Base-by-base conservation (phyloP, 208 protist genomes). In the Phytomonas francai region DNA sequence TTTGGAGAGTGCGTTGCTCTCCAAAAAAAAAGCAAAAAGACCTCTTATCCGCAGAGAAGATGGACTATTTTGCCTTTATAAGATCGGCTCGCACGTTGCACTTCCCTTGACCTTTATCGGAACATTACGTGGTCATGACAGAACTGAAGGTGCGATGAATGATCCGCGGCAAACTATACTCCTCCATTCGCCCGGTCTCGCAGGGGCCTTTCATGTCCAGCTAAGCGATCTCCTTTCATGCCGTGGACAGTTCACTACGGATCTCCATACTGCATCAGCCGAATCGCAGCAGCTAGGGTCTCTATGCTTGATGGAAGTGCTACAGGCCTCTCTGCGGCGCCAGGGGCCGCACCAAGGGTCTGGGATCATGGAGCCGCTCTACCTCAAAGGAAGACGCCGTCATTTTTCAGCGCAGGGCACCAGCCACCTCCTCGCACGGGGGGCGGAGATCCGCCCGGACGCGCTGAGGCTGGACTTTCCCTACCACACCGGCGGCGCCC, bases 401-500 rank as follows among this genome's bases (percentile, higher is more conserved):
- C 74, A 87, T 59, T 84, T 83, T 63, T 83, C 80, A 0, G 65
- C 89, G 61, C 67, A 57, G 2, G 89, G 89, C 16, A 80, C 74
- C 33, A 74, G 72, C 39, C 33, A 56, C 30, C 59, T 93, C 36
- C 57, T 95, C 27, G 45, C 63, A 30, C 31, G 76, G 19, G 84
- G 89, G 29, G 70, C 58, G 31, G 65, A 65, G 58, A 77, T 95
- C 30, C 75, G 87, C 67, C 60, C 65, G 0, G 72, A 64, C 19
- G 85, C 75, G 11, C 73, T 95, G 51, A 49, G 76, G 51, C 72
- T 91, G 12, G 71, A 77, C 71, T 95, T 95, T 62, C 85, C 89
- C 0, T 95, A 95, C 59, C 89, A 95, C 64, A 88, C 77, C 65
- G 89, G 89, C 27, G 73, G 71, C 22, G 70, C 59, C 54, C 89